Evolutionary conservation across 345 rosid genomes (phyloP).

Genomic region (Pseudoturritis turrita): DNA sequence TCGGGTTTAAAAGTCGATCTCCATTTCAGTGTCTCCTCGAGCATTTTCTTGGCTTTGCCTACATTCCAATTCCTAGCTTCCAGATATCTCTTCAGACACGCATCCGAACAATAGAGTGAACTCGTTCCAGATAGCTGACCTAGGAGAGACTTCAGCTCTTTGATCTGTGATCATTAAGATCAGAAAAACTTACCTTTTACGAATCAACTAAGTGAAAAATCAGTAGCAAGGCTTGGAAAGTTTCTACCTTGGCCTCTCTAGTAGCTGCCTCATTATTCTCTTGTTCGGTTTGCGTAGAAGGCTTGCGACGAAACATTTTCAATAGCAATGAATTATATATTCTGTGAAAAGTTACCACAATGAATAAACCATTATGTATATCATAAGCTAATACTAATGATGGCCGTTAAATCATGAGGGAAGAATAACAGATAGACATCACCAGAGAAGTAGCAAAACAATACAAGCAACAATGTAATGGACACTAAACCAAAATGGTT

Average conservation of each 20-base stretch:
- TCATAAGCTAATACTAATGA: background rate
- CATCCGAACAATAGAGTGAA: constrained; percentile 56
- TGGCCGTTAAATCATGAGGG: no score
- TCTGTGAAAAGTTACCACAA: background rate
- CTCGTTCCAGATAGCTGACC: constrained; percentile 56
- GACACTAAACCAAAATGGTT: background rate
- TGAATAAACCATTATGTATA: background rate
- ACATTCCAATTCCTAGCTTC: constrained; percentile 88
- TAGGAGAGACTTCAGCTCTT: constrained; percentile 55
- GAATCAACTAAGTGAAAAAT: background rate
- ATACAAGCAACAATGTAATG: background rate
- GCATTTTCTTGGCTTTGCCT: constrained; percentile 76
- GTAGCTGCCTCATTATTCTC: constrained; percentile 38
- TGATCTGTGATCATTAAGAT: constrained; percentile 36
- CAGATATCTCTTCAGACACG: constrained; percentile 79
- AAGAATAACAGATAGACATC: background rate
- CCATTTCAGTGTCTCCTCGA: constrained; percentile 79
- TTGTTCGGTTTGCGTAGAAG: constrained; percentile 41
- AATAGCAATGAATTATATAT: background rate
- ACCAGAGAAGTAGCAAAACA: background rate
- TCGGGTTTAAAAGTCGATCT: constrained; percentile 76
- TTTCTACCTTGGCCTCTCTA: constrained; percentile 57
- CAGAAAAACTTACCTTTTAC: background rate
- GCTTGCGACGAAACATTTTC: constrained; percentile 65
- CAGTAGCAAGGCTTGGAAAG: background rate